phyloP scores from a whole-genome alignment of 305 asterid species.

The Euphrasia arctica region DNA sequence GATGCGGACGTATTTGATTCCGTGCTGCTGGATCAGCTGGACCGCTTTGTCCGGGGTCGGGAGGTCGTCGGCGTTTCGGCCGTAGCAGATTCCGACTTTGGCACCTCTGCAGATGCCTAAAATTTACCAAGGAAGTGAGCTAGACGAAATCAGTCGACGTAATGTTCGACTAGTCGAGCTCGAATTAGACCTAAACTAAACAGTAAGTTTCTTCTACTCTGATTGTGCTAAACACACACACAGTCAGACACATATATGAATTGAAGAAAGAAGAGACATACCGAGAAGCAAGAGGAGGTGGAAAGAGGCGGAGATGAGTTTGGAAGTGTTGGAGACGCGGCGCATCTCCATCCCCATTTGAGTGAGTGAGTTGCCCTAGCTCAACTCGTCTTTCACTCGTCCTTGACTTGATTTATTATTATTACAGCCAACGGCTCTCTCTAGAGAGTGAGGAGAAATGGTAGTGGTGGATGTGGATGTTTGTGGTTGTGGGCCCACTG shows the following conservation, averaged over 20 bases:
- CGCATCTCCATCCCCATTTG: slow-evolving; percentile 29
- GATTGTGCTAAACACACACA: too few species aligned
- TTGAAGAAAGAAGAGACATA: slow-evolving; percentile 24
- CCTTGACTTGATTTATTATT: too few species aligned
- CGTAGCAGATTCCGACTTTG: slow-evolving; percentile 82
- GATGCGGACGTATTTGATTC: slow-evolving; percentile 64
- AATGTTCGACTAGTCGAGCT: background rate
- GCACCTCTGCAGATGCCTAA: slow-evolving; percentile 64
- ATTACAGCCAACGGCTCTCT: too few species aligned
- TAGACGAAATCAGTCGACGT: too few species aligned
- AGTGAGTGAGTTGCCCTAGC: too few species aligned
- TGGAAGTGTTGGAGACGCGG: slow-evolving; percentile 8
- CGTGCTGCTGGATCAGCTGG: slow-evolving; percentile 73
- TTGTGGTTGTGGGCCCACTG: too few species aligned
- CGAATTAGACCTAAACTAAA: background rate
- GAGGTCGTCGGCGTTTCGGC: slow-evolving; percentile 93
- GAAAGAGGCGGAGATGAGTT: slow-evolving; percentile 34
- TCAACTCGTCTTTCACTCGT: too few species aligned
- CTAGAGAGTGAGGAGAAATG: too few species aligned
- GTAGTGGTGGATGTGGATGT: too few species aligned
- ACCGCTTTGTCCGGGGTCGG: slow-evolving; percentile 95
- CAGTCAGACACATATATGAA: background rate
- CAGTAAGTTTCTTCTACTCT: background rate
- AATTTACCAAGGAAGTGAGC: too few species aligned
- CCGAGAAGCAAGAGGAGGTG: slow-evolving; percentile 57